These are phyloP conservation scores for Penicillium sp. DNA, from an alignment of 2,329 filamentous ascomycete species.

Conservation along the genomic window DNA sequence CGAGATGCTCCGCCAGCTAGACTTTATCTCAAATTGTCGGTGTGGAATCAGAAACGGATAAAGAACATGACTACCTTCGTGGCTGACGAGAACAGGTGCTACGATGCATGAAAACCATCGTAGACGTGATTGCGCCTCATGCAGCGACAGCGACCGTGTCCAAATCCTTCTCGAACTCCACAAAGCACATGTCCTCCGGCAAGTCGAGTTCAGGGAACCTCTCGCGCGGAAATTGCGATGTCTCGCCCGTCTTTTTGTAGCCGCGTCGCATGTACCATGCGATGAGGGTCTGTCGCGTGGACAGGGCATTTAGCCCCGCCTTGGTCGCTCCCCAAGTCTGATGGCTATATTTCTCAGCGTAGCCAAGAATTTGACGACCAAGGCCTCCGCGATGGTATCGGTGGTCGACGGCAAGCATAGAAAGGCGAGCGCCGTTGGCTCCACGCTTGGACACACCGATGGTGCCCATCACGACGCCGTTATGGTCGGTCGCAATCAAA, in stretches of 20 bases:
- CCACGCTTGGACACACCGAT: slow-evolving; percentile 20
- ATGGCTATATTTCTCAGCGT: slow-evolving; percentile 29
- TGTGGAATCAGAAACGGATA: too few species aligned
- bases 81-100: too few species aligned
- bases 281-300: slow-evolving; percentile 27
- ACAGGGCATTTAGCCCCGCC: slow-evolving; percentile 27
- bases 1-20: too few species aligned
- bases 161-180: slow-evolving; percentile 24
- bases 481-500: slow-evolving; percentile 19
- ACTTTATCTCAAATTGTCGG: too few species aligned
- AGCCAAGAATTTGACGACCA: slow-evolving; percentile 25
- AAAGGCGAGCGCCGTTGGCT: slow-evolving; percentile 18
- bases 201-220: slow-evolving; percentile 13
- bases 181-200: slow-evolving; percentile 26
- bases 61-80: too few species aligned
- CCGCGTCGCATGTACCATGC: slow-evolving; percentile 32
- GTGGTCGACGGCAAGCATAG: slow-evolving; percentile 25
- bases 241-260: slow-evolving; percentile 25
- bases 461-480: slow-evolving; percentile 16
- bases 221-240: slow-evolving; percentile 21
- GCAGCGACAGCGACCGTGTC: background rate
- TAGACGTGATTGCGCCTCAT: background rate
- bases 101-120: too few species aligned
- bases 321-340: slow-evolving; percentile 19
- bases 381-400: slow-evolving; percentile 22